A percentile compares a stretch with the other conserved stretches of the same genome.
phyloP scores from a whole-genome alignment of 1,139 yeast genomes.

The Petasospora fabianii region DNA sequence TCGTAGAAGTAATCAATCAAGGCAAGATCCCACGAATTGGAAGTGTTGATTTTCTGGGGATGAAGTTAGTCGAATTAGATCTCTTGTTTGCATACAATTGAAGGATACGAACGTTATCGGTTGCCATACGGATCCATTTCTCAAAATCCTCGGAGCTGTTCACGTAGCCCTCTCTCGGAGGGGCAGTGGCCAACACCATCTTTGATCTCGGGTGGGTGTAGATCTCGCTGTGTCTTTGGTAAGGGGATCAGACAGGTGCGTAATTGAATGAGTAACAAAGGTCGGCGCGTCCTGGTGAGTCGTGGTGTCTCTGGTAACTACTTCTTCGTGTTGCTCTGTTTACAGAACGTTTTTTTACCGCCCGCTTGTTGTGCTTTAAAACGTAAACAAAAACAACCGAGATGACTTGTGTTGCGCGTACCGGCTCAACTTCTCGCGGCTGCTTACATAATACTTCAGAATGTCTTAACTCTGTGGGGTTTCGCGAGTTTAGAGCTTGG shows the following conservation, averaged over 20 bases:
- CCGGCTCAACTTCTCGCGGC: neutral
- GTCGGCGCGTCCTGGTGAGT: neutral
- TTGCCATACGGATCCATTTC: constrained; percentile 35
- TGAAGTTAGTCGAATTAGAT: constrained; percentile 4
- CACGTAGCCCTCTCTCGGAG: constrained; percentile 7
- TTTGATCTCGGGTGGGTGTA: constrained; percentile 1
- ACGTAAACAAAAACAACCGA: constrained; percentile 5
- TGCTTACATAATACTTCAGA: too few relatives aligned
- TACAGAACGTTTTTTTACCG: neutral
- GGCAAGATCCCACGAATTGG: constrained; percentile 78
- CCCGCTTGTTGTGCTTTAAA: neutral
- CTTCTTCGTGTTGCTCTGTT: neutral
- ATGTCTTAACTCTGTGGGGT: too few relatives aligned
- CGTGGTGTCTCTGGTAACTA: neutral
- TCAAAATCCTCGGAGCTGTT: constrained; percentile 30
- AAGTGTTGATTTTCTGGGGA: constrained; percentile 52
- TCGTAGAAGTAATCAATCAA: constrained; percentile 85
- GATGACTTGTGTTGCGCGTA: constrained; percentile 3
- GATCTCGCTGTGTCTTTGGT: neutral
- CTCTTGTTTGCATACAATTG: neutral
- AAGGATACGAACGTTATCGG: constrained; percentile 27
- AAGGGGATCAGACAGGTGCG: neutral
- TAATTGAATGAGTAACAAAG: neutral
- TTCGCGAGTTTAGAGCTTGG: too few relatives aligned
- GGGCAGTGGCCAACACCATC: constrained; percentile 7